These are phyloP conservation scores for Aotearoamyces nothofagi DNA, from an alignment of 2,329 filamentous ascomycete species.

Conservation along the genomic window DNA sequence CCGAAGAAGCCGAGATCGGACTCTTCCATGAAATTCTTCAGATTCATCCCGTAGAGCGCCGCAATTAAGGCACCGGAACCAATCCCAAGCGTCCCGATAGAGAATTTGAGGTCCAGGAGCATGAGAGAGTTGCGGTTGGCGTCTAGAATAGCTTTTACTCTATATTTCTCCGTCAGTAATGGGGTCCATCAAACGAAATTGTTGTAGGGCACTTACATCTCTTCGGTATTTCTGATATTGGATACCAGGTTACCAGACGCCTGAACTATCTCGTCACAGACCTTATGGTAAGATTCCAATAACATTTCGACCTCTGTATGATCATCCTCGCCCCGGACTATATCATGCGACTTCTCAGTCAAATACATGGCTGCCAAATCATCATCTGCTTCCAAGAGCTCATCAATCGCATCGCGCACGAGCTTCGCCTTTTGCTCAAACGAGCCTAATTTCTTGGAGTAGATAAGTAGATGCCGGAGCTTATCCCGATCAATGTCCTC, in stretches of 20 bases:
- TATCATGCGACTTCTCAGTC: conserved; percentile 68
- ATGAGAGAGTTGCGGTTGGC: conserved; percentile 97
- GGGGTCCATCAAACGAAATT: background rate
- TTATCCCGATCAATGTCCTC: conserved; percentile 95
- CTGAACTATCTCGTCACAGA: conserved; percentile 95
- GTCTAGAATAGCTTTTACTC: conserved; percentile 90
- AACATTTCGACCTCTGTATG: conserved; percentile 97
- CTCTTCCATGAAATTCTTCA: conserved; percentile 97
- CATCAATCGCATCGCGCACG: conserved; percentile 87
- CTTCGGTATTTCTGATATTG: conserved; percentile 93
- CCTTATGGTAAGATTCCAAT: conserved; percentile 92
- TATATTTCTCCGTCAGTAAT: conserved; percentile 21
- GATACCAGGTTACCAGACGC: conserved; percentile 85
- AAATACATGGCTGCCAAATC: conserved; percentile 92
- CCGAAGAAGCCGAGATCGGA: conserved; percentile 71
- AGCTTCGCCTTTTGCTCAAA: conserved; percentile 96
- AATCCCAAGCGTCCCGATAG: conserved; percentile 85
- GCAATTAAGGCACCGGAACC: conserved; percentile 91
- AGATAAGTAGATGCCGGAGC: conserved; percentile 75
- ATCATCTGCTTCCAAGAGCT: conserved; percentile 90
- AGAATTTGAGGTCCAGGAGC: conserved; percentile 93
- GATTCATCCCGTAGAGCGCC: conserved; percentile 99
- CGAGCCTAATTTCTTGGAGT: conserved; percentile 88
- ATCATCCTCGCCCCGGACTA: conserved; percentile 62
- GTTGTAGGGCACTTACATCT: conserved; percentile 54